phyloP scores from a whole-genome alignment of 2,329 filamentous ascomycete species.

The Penicillium sclerotiorum region DNA sequence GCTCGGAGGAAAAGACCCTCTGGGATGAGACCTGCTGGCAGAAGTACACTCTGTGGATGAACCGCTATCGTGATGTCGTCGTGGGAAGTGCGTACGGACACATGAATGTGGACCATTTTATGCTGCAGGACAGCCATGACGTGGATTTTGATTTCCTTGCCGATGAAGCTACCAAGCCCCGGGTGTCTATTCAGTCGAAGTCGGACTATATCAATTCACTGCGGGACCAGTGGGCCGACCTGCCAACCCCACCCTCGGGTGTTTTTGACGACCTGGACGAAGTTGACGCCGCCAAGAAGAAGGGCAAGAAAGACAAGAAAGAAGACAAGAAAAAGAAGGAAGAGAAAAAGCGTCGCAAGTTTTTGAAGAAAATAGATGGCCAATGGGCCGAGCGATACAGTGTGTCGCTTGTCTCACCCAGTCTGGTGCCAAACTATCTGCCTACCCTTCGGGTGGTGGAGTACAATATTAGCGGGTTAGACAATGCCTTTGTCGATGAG shows the following conservation, averaged over 20 bases:
- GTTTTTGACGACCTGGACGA: slow-evolving; percentile 18
- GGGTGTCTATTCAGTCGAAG: slow-evolving; percentile 68
- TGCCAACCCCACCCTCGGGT: slow-evolving; percentile 60
- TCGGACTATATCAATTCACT: slow-evolving; percentile 78
- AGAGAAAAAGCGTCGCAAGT: slow-evolving; percentile 58
- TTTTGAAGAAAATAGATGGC: slow-evolving; percentile 71
- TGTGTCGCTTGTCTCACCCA: slow-evolving; percentile 77
- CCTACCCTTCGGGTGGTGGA: slow-evolving; percentile 88
- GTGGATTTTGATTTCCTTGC: slow-evolving; percentile 65
- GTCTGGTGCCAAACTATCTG: slow-evolving; percentile 89
- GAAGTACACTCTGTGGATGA: slow-evolving; percentile 89
- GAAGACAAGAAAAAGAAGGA: slow-evolving; percentile 52
- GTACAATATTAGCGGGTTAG: slow-evolving; percentile 85
- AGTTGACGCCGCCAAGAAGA: slow-evolving; percentile 4
- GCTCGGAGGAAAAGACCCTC: slow-evolving; percentile 78
- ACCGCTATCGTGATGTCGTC: slow-evolving; percentile 88
- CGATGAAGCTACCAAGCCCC: slow-evolving; percentile 34
- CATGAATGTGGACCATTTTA: slow-evolving; percentile 98
- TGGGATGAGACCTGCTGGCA: slow-evolving; percentile 99
- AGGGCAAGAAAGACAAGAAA: slow-evolving; percentile 52
- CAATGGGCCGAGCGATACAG: slow-evolving; percentile 84
- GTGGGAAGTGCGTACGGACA: slow-evolving; percentile 81
- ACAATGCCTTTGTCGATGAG: slow-evolving; percentile 50
- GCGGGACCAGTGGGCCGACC: slow-evolving; percentile 72
- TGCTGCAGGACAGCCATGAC: slow-evolving; percentile 82